Percentiles rank a stretch among this genome's conserved stretches.
Conservation (phyloP, 805 yeast genomes). For the Zygosaccharomyces kombuchaensis region DNA sequence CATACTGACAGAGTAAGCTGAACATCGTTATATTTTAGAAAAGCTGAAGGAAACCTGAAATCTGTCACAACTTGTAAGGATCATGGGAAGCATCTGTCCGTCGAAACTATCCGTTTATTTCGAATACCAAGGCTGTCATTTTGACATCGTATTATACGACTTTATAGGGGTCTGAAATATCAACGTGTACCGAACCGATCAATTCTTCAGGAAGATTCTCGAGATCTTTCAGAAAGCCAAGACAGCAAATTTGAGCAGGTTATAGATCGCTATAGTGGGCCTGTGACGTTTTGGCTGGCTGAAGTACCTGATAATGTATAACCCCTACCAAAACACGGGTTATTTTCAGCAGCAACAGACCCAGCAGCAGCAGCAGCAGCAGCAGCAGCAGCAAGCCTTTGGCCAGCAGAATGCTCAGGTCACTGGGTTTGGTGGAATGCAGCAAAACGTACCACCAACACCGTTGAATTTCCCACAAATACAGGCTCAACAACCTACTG, state of each 20-base stretch:
- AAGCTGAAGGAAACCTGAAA: no score
- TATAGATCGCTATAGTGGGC: background rate
- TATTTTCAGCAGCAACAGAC: slow-evolving; percentile 12
- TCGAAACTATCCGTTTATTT: background rate
- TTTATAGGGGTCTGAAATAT: slow-evolving; percentile 8
- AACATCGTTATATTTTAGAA: no score
- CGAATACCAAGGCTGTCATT: background rate
- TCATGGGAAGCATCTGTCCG: no score
- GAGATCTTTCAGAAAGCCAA: slow-evolving; percentile 1
- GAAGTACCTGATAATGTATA: slow-evolving; percentile 9
- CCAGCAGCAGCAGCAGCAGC: slow-evolving; percentile 15
- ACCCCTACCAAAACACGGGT: slow-evolving; percentile 13
- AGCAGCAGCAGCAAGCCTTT: slow-evolving; percentile 12
- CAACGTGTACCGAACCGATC: slow-evolving; percentile 4
- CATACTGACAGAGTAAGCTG: no score
- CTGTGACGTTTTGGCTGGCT: slow-evolving; percentile 3
- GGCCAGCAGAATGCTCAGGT: slow-evolving; percentile 16
- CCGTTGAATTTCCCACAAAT: slow-evolving; percentile 13
- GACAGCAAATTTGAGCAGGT: background rate
- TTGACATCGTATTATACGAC: slow-evolving; percentile 2
- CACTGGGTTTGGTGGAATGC: slow-evolving; percentile 15
- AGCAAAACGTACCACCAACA: background rate
- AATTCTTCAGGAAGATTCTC: background rate
- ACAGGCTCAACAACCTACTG: slow-evolving; percentile 20
- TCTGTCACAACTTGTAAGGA: no score